Evolutionary conservation across 768 basidiomycete genomes (phyloP), one percentile per base, ranked within the genome.

Genomic region (Suillus tomentosus): DNA sequence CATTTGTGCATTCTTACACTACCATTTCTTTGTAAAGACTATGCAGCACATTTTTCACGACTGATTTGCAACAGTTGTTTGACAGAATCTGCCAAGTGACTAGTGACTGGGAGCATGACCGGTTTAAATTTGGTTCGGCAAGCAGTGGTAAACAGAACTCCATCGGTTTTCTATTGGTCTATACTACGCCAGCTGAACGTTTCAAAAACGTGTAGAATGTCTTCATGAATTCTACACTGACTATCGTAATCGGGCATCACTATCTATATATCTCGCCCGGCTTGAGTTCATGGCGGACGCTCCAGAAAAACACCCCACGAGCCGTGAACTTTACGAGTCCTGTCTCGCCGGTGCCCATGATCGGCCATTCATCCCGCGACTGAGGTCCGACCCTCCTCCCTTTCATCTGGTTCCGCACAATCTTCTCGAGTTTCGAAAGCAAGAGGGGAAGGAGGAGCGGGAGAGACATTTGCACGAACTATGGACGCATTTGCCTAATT

Each of bases 401-500:
- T 77, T 73, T 69, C 76, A 71, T 73, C 75, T 74, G 62, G 71
- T 73, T 69, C 87, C 74, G 68, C 81, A 76, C 66, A 84, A 81
- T 55, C 81, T 95, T 54, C 74, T 79, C 43, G 89, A 88, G 65
- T 94, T 90, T 70, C 85, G 83, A 61, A 78, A 79, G 62, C 78
- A 76, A 43, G 93, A 95, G 76, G 89, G 90, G 42, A 76, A 78
- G 66, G 85, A 84, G 65, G 78, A 79, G 66, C 80, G 92, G 43
- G 87, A 89, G 72, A 79, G 78, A 57, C 83, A 86, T 57, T 74
- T 93, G 60, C 80, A 82, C 62, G 82, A 81, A 54, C 74, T 94
- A 37, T 94, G 91, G 89, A 77, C 79, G 61, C 82, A 81, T 59
- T 80, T 94, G 42, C 79, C 82, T 45, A 72, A 66, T 63, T 70